Base-by-base conservation (phyloP, 345 rosid species). In the Populus nigra region DNA sequence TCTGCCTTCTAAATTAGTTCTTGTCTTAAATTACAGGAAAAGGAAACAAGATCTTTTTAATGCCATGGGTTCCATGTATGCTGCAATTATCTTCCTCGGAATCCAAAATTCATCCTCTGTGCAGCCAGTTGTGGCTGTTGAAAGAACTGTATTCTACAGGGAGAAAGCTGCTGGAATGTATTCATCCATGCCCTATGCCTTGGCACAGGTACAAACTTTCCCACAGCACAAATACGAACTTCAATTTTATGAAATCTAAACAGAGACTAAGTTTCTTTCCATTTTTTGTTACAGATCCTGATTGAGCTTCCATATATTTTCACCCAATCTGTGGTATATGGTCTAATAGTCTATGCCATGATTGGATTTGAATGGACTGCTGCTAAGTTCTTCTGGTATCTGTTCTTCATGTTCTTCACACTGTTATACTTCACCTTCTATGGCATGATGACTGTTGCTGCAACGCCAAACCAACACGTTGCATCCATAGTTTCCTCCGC, bases 151-250 rank as follows among this genome's bases (percentile, higher is more conserved):
- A 38, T 92, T 90, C 77, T 92, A 92, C 70, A 77, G 97, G 65
- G 97, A 92, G 79, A 82, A 84, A 78, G 97, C 93, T 18, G 92
- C 93, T 6, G 92, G 97, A 76, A 88, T 92, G 94, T 92, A 89
- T 76, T 90, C 97, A 1, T 85, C 89, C 66, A 76, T 87, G 84
- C 91, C 97, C 11, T 91, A 90, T 65, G 97, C 96, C 69, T 87
- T 90, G 68, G 80, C 92, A 76, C 96, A 93, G 88, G 81, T 78
- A 72, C 27, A 8, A 65, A 1, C 15, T 18, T 16, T 35, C 36
- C 43, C 8, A 8, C 16, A 7, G 23, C 38, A 47, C 53, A 47
- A 47, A 15, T 67, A 33, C 17, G 35, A 31, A 67, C 16, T 67
- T 67, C 9, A 35, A 1, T 35, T 18, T 67, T 29, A 67, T 47